Conservation (phyloP, 176 grass and related monocot genomes). For the Secale cereale region DNA sequence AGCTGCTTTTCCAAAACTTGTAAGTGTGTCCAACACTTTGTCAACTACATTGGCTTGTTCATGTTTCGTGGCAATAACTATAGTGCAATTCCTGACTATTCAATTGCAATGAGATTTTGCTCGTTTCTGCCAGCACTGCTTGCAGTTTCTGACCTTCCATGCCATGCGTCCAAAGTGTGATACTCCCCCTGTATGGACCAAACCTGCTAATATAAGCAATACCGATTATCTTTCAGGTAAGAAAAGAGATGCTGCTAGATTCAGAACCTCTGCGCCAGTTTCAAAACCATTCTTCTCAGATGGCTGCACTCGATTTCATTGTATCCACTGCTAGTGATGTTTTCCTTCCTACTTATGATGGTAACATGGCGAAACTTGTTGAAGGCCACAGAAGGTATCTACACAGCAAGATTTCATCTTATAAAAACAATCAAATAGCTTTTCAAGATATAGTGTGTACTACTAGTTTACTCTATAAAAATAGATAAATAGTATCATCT, state of each 20-base stretch:
- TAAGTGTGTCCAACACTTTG: conserved; percentile 23
- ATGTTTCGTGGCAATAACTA: background rate
- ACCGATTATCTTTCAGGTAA: conserved; percentile 60
- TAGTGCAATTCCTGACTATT: background rate
- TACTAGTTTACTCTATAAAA: background rate
- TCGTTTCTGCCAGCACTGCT: background rate
- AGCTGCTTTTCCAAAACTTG: conserved; percentile 71
- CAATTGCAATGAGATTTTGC: background rate
- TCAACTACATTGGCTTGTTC: background rate
- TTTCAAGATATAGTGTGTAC: background rate
- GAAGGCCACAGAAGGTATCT: conserved; percentile 88
- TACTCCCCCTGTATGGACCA: background rate
- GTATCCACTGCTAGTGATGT: conserved; percentile 86
- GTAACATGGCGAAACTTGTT: conserved; percentile 91
- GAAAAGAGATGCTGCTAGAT: conserved; percentile 85
- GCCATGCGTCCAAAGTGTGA: background rate
- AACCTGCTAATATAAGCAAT: conserved; percentile 1
- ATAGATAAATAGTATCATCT: background rate
- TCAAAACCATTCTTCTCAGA: conserved; percentile 94
- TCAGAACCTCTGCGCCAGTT: conserved; percentile 62
- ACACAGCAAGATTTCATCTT: background rate
- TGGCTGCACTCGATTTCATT: conserved; percentile 97
- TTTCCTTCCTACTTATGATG: conserved; percentile 87
- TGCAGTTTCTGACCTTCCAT: background rate
- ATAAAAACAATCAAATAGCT: conserved; percentile 14